Evolutionary conservation across 2,329 filamentous ascomycete genomes (phyloP).

Genomic region (Beauveria sp.): DNA sequence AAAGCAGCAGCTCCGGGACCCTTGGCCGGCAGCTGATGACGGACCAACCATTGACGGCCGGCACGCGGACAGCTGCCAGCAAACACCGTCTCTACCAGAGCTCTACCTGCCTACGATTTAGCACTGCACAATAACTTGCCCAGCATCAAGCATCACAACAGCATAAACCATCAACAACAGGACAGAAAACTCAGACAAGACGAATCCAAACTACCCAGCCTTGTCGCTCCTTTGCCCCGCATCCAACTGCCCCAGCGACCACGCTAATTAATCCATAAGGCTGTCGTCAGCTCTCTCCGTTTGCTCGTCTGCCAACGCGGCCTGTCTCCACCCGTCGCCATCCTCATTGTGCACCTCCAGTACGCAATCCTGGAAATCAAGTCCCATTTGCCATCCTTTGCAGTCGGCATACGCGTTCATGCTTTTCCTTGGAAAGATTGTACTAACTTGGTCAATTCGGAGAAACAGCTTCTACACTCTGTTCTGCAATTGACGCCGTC

Average conservation of each 20-base stretch:
- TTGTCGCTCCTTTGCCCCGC: not conserved
- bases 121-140: not conserved
- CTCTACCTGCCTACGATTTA: too few species aligned
- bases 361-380: not conserved
- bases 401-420: not conserved
- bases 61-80: not conserved
- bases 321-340: not conserved
- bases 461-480: too few species aligned
- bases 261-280: constrained; percentile 2
- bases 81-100: not conserved
- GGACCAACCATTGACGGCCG: not conserved
- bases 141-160: not conserved
- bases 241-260: not conserved
- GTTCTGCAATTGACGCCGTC: not conserved
- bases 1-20: not conserved
- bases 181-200: not conserved
- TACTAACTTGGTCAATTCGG: too few species aligned
- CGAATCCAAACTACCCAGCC: not conserved
- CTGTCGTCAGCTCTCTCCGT: constrained; percentile 9
- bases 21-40: not conserved
- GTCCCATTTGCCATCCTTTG: not conserved
- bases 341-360: not conserved
- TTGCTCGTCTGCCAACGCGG: not conserved
- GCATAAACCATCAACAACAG: not conserved
- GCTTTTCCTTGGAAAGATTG: not conserved